Evolutionary conservation across 2,329 filamentous ascomycete species (phyloP).

Genomic region (Paecilomyces niveus): DNA sequence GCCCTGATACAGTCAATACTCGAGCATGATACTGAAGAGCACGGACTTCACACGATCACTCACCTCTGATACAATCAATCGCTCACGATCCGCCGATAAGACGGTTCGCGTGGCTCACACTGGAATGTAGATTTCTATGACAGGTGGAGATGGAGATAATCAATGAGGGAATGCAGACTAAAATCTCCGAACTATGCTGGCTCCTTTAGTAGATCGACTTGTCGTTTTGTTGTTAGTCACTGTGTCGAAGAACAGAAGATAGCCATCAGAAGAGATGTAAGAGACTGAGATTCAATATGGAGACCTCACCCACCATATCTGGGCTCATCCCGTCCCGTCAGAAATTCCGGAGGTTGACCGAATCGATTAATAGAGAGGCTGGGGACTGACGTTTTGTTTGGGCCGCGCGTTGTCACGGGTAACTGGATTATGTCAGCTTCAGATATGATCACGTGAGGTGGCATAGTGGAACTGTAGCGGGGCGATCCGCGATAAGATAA

Average conservation of each 20-base stretch:
- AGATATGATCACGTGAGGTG: neutral
- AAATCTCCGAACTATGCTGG: neutral
- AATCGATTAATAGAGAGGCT: constrained; percentile 24
- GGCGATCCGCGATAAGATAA: neutral
- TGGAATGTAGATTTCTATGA: neutral
- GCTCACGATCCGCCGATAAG: neutral
- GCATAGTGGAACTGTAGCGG: neutral
- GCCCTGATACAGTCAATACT: neutral
- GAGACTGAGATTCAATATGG: constrained; percentile 8
- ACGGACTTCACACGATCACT: neutral
- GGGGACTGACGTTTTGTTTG: constrained; percentile 23
- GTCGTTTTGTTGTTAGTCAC: neutral
- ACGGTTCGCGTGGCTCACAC: neutral
- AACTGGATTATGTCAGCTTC: constrained; percentile 21
- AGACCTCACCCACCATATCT: neutral
- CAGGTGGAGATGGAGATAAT: neutral
- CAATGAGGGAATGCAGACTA: constrained; percentile 2
- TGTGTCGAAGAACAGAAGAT: neutral
- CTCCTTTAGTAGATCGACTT: neutral
- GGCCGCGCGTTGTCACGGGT: constrained; percentile 16
- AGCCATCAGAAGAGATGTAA: neutral
- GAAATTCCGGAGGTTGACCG: constrained; percentile 30
- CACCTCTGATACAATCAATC: neutral
- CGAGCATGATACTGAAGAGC: neutral
- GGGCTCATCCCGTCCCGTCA: neutral